Evolutionary conservation across 495 filamentous ascomycete genomes (phyloP), one percentile per base, ranked within the genome.

Genomic region (Rostrohypoxylon terebratum): DNA sequence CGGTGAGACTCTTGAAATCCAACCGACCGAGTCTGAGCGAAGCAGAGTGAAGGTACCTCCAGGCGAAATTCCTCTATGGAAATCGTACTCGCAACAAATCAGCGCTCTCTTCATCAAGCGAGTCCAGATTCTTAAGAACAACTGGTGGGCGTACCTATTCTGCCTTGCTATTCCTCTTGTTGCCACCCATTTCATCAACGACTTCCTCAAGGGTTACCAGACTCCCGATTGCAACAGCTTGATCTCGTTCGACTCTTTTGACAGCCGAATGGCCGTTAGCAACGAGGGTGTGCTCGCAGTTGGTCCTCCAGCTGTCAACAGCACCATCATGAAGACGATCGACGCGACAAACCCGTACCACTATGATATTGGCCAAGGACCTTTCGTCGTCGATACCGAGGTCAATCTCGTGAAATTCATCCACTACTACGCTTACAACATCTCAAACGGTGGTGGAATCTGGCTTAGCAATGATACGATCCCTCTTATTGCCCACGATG

Each of bases 91-190:
- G 5, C 80, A 84, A 34, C 92, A 93, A 79, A 84, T 87, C 3
- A 84, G 82, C 78, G 87, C 90, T 9, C 78, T 94, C 23, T 91
- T 93, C 74, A 76, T 84, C 16, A 94, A 94, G 75, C 82, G 92
- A 16, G 77, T 86, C 45, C 90, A 88, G 1, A 88, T 93, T 21
- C 77, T 92, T 2, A 85, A 86, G 44, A 84, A 89, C 21, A 91
- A 91, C 69, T 87, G 85, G 74, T 81, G 92, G 62, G 90, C 90
- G 2, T 91, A 90, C 61, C 63, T 85, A 9, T 88, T 86, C 18
- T 89, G 89, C 14, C 78, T 91, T 23, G 71, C 90, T 2, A 84
- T 93, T 28, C 91, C 91, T 1, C 80, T 93, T 53, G 81, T 90
- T 70, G 88, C 69, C 2, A 62, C 64, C 8, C 20, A 66, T 38